Base-by-base conservation (phyloP, 2,329 filamentous ascomycete species). In the Fusarium euwallaceae region DNA sequence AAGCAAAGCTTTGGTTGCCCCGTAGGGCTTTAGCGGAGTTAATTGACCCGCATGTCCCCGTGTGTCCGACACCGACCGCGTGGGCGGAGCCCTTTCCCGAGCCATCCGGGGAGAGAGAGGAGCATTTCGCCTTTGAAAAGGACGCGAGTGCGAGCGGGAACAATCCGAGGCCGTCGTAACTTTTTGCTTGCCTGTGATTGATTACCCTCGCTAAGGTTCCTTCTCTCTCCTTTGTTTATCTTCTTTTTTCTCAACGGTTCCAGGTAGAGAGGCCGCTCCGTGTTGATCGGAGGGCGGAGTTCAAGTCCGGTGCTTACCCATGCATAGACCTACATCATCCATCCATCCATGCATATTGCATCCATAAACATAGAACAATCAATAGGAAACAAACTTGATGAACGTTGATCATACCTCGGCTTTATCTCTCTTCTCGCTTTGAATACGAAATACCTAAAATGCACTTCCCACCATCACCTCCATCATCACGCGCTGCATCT, bases 1-100 rank as follows among this genome's bases (percentile, higher is more conserved):
- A 24, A 16, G 32, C 55, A 29, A 12, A 27, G 14, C 48, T n/a
- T 51, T 53, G 24, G 24, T 53, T 59, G 56, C 60, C 71, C 61
- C 45, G 53, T 41, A 69, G 48, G 48, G 61, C 66, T 58, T 61
- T 68, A 53, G 70, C 73, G 64, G 70, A 71, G 59, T 73, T 73
- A 60, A 74, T 55, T 60, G 36, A 27, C 59, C 48, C 48, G 48
- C 48, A 53, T 29, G 24, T 53, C 48, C 43, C 43, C 22, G 22
- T 27, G 43, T 48, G 43, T 36, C 53, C 29, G 60, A 45, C 60
- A 27, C 41, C 32, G 60, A 48, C 43, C 36, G 43, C 29, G 22
- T 22, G 39, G 34, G 56, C 56, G 56, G 34, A 27, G 24, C 34
- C 34, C 11, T 29, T 51, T 55, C 64, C 43, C 64, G 58, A 61